Evolutionary conservation across 352 stramenopile genomes (phyloP), one percentile per base, ranked within the genome.

Genomic region (Pythium apleroticum): DNA sequence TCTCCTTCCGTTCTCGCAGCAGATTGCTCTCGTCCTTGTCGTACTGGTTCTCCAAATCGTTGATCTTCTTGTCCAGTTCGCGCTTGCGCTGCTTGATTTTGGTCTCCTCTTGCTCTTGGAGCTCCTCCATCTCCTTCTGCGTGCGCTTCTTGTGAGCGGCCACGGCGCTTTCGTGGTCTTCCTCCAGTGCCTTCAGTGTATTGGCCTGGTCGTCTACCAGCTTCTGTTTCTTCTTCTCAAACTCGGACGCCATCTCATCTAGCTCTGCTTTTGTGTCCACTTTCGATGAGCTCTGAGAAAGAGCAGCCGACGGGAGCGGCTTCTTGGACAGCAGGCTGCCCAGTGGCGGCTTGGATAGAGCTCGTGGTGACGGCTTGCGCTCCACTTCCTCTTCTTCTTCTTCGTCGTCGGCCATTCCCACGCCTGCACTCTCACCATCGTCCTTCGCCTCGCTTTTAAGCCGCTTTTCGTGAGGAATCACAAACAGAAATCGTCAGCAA

Each of bases 1-100:
- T 86, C 41, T 91, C 82, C 52, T 89, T 89, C 35, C 71, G 77
- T 35, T 77, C 73, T 15, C 80, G 72, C 17, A 84, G 52, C 25
- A 87, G 27, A 31, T 70, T 62, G 54, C 74, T 89, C 50, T 91
- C 78, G 27, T 89, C 78, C 54, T 73, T 77, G 59, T 91, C 82
- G 33, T 84, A 86, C 39, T 89, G 75, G 35, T 87, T 80, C 62
- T 93, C 82, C 15, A 93, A 60, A 20, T 89, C 78, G 35, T 85
- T 81, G 24, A 76, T 67, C 50, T 88, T 88, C 59, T 85, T 91
- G n/a, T 88, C 77, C 4, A 87, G 65, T 45, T 91, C 81, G 31
- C 83, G 88, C 20, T 77, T 66, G 33, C 61, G 56, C 33, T 90
- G 78, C 45, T 89, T 90, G 11, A 86, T 50, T 37, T 77, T 88